Base-by-base conservation (phyloP, 179 eudicot genomes). In the Spinacia oleracea region DNA sequence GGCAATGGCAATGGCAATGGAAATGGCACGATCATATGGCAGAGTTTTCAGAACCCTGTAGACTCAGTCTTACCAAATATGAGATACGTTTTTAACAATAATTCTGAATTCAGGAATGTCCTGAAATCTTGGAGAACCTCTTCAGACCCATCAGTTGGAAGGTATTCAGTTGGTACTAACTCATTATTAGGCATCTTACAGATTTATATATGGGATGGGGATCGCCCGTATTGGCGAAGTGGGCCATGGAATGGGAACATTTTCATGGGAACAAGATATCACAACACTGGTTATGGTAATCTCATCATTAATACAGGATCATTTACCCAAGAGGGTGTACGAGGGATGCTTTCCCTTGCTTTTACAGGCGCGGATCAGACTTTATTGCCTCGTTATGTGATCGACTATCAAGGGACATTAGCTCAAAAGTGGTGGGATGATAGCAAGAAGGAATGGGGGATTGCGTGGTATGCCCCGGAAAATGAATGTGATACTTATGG, bases 401-500 rank as follows among this genome's bases (percentile, higher is more conserved):
- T 80, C 48, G 58, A 6, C 3, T 56, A 55, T 76, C 46, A 71
- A 5, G 85, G 85, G 7, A 11, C 6, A 9, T 5, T 79, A 7
- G 2, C 35, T 1, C 60, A 73, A 35, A 87, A 16, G 56, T 1
- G 20, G 9, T 85, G 85, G 93, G 59, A 51, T 21, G 75, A 79
- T 15, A 42, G 48, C 56, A 59, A 43, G 9, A 79, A 25, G 6
- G 50, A 69, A 25, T 88, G 89, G 89, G 65, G 27, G 40, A 51
- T 80, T 2, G 25, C 35, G 2, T 78, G 83, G 82, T 35, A 67
- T 4, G 23, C 70, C 48, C n/a, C 40, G 0, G 70, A 14, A 27
- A 76, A 80, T 53, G 79, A 79, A 1, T 90, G 91, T 72, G 89
- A 88, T 38, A 60, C 78, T 42, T 89, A 81, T 68, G 86, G 80